Conservation (phyloP, 2,329 filamentous ascomycete species). For the Cryphonectria radicalis region DNA sequence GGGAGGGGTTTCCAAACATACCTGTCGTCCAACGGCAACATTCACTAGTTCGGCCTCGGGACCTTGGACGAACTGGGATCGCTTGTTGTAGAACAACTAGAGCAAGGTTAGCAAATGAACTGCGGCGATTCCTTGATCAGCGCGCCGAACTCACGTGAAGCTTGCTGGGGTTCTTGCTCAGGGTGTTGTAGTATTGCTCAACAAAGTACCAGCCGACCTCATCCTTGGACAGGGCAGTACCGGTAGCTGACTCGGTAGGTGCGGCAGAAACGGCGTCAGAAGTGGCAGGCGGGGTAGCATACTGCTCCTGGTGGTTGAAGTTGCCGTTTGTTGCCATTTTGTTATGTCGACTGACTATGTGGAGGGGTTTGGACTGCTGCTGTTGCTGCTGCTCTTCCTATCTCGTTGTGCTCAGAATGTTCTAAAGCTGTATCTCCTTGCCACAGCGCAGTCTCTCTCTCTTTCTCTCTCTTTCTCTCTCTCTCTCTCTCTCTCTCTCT, state of each 20-base stretch:
- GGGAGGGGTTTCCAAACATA: slow-evolving; percentile 50
- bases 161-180: slow-evolving; percentile 93
- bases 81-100: slow-evolving; percentile 92
- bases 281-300: slow-evolving; percentile 39
- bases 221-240: slow-evolving; percentile 70
- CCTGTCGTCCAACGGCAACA: slow-evolving; percentile 85
- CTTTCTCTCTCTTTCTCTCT: background rate
- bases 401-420: background rate
- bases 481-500: background rate
- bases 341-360: slow-evolving; percentile 30
- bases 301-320: slow-evolving; percentile 51
- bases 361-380: background rate
- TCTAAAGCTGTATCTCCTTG: background rate
- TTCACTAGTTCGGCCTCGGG: slow-evolving; percentile 86
- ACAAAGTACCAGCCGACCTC: slow-evolving; percentile 99
- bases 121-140: background rate
- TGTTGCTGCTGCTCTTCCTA: background rate
- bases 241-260: slow-evolving; percentile 33
- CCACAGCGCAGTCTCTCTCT: background rate
- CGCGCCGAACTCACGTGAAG: slow-evolving; percentile 66
- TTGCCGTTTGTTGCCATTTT: slow-evolving; percentile 64
- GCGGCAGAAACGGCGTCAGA: slow-evolving; percentile 38
- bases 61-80: slow-evolving; percentile 92
- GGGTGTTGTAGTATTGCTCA: slow-evolving; percentile 97
- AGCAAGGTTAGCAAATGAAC: slow-evolving; percentile 7